Evolutionary conservation across 2,329 filamentous ascomycete genomes (phyloP).

Genomic region (Claviceps paspali): DNA sequence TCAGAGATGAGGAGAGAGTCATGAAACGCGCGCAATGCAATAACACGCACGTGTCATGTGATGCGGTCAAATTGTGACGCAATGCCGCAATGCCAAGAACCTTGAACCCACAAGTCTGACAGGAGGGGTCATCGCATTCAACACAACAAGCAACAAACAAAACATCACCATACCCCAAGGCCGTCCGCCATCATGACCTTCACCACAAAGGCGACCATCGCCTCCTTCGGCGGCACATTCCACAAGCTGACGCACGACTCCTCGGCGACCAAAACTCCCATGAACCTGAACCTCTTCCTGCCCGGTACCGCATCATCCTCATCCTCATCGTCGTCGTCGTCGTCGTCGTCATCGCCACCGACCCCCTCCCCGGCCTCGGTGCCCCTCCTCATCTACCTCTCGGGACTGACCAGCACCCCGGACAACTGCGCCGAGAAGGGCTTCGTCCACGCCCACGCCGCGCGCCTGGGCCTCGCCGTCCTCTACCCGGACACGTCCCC

Average conservation of each 20-base stretch:
- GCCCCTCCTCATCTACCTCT: conserved; percentile 83
- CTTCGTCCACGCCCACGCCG: conserved; percentile 78
- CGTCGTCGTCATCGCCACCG: too few relatives aligned
- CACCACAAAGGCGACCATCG: conserved; percentile 77
- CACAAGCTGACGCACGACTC: conserved; percentile 86
- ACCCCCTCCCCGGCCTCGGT: conserved; percentile 35
- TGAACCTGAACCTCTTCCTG: conserved; percentile 86
- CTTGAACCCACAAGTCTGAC: too few relatives aligned
- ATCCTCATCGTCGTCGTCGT: too few relatives aligned
- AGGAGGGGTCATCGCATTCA: too few relatives aligned
- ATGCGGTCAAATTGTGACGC: too few relatives aligned
- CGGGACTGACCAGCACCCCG: conserved; percentile 85
- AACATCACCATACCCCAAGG: not conserved
- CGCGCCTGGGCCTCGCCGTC: conserved; percentile 71
- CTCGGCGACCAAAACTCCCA: conserved; percentile 64
- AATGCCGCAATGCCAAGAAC: too few relatives aligned
- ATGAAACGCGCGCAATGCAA: too few relatives aligned
- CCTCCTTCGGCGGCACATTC: conserved; percentile 85
- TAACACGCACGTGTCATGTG: too few relatives aligned
- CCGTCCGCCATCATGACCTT: conserved; percentile 49
- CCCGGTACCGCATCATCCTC: conserved; percentile 67
- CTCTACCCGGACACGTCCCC: conserved; percentile 93
- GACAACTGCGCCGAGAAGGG: conserved; percentile 74
- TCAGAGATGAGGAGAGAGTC: too few relatives aligned
- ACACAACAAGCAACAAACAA: not conserved